These are phyloP conservation scores for Periconia sp. DNA, from an alignment of 2,329 filamentous ascomycete genomes.

Conservation along the genomic window DNA sequence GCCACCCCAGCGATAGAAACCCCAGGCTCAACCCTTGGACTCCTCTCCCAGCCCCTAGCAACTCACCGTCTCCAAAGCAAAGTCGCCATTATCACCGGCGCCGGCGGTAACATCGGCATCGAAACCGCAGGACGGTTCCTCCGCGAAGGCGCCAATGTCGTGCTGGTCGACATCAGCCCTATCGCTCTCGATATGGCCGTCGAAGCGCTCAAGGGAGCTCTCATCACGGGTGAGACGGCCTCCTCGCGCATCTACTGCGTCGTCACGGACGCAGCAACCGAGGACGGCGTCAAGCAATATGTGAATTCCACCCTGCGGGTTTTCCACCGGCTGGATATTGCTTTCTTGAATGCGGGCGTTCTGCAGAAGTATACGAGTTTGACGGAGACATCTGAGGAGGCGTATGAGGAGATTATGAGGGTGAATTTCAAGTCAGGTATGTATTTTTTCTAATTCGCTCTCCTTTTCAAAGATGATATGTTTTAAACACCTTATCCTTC, in stretches of 20 bases:
- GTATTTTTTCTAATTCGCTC: too few species aligned
- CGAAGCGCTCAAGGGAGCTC: constrained; percentile 24
- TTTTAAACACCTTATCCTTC: too few species aligned
- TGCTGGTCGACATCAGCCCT: constrained; percentile 38
- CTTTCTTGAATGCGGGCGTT: constrained; percentile 31
- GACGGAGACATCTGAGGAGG: constrained; percentile 40
- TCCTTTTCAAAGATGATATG: too few species aligned
- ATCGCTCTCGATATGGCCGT: constrained; percentile 28
- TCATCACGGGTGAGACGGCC: constrained; percentile 23
- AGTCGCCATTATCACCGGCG: constrained; percentile 38
- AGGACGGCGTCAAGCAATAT: constrained; percentile 29
- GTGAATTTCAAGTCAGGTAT: constrained; percentile 44
- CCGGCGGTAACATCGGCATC: constrained; percentile 35
- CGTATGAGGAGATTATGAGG: constrained; percentile 40
- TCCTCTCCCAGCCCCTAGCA: constrained; percentile 28
- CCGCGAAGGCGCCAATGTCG: constrained; percentile 41
- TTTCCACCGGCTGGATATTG: constrained; percentile 31
- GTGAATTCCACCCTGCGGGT: constrained; percentile 26
- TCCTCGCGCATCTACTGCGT: constrained; percentile 33
- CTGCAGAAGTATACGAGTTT: constrained; percentile 31
- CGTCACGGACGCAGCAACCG: constrained; percentile 39
- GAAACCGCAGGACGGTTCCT: constrained; percentile 40
- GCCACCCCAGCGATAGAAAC: constrained; percentile 17
- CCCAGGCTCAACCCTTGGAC: constrained; percentile 26
- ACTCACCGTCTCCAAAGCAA: constrained; percentile 34